Percentiles rank a stretch among this genome's conserved stretches.
phyloP scores from a whole-genome alignment of 305 asterid genomes.

The Solanum hybrid region DNA sequence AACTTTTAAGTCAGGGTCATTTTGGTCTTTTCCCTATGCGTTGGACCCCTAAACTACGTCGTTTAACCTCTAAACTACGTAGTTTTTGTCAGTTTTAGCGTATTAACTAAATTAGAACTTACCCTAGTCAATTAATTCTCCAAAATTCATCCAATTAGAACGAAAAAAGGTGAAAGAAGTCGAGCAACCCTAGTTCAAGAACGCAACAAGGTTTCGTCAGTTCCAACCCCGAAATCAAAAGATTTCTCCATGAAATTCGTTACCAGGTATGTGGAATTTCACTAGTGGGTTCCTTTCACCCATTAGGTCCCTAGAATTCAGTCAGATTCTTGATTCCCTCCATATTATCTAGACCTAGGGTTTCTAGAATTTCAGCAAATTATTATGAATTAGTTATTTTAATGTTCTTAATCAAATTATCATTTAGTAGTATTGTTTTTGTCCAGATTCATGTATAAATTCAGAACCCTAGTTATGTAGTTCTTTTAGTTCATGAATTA shows the following conservation, averaged over 20 bases:
- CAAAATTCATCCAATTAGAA: not conserved
- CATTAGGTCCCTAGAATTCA: not conserved
- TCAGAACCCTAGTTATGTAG: not conserved
- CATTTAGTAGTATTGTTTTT: not conserved
- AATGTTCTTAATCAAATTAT: not conserved
- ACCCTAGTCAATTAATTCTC: not conserved
- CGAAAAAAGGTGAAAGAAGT: not conserved
- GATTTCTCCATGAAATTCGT: not conserved
- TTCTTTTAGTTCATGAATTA: too few relatives aligned
- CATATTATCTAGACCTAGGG: not conserved
- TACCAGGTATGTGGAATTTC: not conserved
- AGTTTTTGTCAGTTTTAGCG: not conserved
- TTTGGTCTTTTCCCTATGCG: not conserved
- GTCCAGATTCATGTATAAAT: not conserved
- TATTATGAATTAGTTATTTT: too few relatives aligned
- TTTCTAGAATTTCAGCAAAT: too few relatives aligned
- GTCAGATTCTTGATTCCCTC: not conserved
- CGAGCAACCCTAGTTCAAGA: not conserved
- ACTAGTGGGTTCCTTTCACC: not conserved
- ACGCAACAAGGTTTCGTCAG: not conserved
- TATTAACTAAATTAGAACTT: not conserved
- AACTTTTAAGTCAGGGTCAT: not conserved
- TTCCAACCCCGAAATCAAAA: not conserved
- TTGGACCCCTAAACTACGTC: not conserved
- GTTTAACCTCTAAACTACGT: not conserved